Evolutionary conservation across 768 basidiomycete species (phyloP), one percentile per base, ranked within the genome.

Genomic region (Mycena belliarum): DNA sequence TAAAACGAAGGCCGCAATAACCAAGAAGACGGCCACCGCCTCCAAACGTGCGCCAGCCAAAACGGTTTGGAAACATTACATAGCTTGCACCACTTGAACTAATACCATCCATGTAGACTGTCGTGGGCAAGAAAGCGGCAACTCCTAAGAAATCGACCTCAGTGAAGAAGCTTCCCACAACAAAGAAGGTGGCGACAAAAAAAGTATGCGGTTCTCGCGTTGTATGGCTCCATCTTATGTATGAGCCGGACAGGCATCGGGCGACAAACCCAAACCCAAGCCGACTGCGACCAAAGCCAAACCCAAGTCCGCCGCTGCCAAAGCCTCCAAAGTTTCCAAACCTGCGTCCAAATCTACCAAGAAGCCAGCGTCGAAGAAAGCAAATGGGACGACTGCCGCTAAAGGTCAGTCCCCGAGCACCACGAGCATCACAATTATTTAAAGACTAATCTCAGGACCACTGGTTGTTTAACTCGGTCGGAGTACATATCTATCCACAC

Each of bases 141-240:
- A 26, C 64, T 49, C 49, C 65, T n/a, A 74, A 70, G 64, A 71
- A 69, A 49, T n/a, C n/a, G n/a, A 26, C 64, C n/a, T 35, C 64
- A 3, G 40, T 23, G 14, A 58, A 68, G 65, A 75, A 74, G 35
- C 54, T 63, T 9, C 57, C 73, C 4, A 55, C 78, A 23, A 71
- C 75, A 37, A 80, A 76, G 70, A 79, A 79, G 54, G 82, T 78
- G 43, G 49, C 74, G 4, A 80, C 77, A 9, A 88, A 88, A 81
- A 88, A 87, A 81, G 87, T 85, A 16, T 29, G 18, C 29, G 29
- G 18, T 24, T 45, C 24, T 35, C 33, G 7, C 29, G 0, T 6
- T n/a, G n/a, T 47, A 8, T 37, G n/a, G 25, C 14, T 23, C n/a
- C 20, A 43, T 35, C 56, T 23, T 12, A 32, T 33, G 5, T 10